Base-by-base conservation (phyloP, 352 stramenopile genomes). In the Phytophthora pisi region DNA sequence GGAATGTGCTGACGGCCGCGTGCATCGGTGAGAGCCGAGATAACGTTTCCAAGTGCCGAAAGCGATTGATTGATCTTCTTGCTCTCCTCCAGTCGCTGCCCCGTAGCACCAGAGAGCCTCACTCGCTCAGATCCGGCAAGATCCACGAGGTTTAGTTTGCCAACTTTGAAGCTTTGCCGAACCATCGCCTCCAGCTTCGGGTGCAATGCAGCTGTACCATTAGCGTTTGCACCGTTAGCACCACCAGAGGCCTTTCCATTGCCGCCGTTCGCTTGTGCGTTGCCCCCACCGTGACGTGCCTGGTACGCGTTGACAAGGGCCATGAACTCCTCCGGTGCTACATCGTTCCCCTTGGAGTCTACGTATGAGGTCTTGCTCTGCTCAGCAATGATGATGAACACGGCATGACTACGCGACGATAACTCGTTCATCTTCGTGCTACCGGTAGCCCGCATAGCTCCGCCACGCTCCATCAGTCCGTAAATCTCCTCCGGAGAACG, bases 371-470 rank as follows among this genome's bases (percentile, higher is more conserved):
- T 97, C 68, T 91, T 88, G 68, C 89, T 97, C 61, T 98, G 92
- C 75, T 98, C 94, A 0, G 92, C 93, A 64, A 98, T 98, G 64
- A 98, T 97, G 70, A 97, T 97, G 63, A 98, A 98, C n/a, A 98
- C 91, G 2, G 93, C 92, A 57, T 98, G 94, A 24, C 86, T 92
- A 11, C 88, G 82, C 2, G 86, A 94, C 7, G 86, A 94, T 5
- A 94, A 69, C 72, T 96, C 89, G 58, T 97, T 97, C 90, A 97
- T 97, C 61, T 93, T 93, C 38, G 90, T 97, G 55, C 79, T 91
- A 2, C 90, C 77, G 0, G 89, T 96, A 7, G 89, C 89, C 7
- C 90, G 86, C 77, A 94, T 93, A 0, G 82, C 81, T 1, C 84
- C 86, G 24, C 88, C 90, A n/a, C 92, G 84, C 61, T 98, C 92